Percentiles rank a stretch among this genome's conserved stretches.
Evolutionary conservation across 163 green algal species (phyloP).

Genomic region (Chloromonas sp.): DNA sequence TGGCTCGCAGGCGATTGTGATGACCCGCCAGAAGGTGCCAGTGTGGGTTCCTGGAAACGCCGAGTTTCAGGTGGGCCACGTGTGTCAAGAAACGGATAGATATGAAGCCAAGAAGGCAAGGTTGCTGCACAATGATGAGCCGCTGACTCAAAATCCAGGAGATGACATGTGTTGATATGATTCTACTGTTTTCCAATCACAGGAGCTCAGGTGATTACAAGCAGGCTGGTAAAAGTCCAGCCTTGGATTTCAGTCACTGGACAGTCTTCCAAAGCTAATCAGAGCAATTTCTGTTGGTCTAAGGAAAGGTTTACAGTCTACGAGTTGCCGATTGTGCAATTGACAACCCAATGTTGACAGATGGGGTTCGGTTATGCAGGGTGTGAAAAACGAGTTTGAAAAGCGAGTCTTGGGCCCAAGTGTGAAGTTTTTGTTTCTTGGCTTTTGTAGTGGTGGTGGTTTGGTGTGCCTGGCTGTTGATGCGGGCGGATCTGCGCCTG

Average conservation of each 20-base stretch:
- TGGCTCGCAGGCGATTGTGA: constrained; percentile 1
- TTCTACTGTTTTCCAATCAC: neutral
- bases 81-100: neutral
- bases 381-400: neutral
- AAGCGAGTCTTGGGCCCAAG: neutral
- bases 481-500: no score
- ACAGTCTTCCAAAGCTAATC: neutral
- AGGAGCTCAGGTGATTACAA: neutral
- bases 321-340: no score
- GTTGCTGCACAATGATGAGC: no score
- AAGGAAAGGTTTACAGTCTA: neutral
- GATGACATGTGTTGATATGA: neutral
- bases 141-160: no score
- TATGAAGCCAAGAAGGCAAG: no score
- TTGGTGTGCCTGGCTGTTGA: no score
- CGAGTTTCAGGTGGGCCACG: constrained; percentile 6
- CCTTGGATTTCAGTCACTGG: neutral
- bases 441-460: neutral
- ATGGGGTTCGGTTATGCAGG: neutral
- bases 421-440: neutral
- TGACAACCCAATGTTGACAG: neutral
- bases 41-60: neutral
- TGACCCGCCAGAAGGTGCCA: constrained; percentile 10
- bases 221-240: neutral
- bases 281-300: neutral